Evolutionary conservation across 495 filamentous ascomycete genomes (phyloP).

Genomic region (Penicillium pulvis): DNA sequence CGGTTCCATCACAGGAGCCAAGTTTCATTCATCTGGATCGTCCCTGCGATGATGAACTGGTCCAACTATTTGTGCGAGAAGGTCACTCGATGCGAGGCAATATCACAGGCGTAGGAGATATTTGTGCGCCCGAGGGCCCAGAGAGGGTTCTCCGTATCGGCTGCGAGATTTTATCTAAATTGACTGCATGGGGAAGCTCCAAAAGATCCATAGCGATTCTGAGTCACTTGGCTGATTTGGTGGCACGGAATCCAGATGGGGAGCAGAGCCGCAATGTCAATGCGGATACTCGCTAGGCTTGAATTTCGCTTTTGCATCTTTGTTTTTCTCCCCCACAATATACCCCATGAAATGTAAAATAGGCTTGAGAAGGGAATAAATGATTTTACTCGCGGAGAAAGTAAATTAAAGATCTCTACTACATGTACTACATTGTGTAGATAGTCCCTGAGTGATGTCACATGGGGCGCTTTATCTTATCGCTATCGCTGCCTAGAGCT

Average conservation of each 20-base stretch:
- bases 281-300: constrained; percentile 12
- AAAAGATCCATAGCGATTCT: constrained; percentile 36
- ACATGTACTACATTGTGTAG: neutral
- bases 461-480: constrained; percentile 27
- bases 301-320: neutral
- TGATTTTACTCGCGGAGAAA: neutral
- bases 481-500: constrained; percentile 28
- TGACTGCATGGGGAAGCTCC: constrained; percentile 45
- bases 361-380: neutral
- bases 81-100: constrained; percentile 51
- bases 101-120: constrained; percentile 53
- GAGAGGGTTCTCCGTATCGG: constrained; percentile 43
- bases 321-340: neutral
- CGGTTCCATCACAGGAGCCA: constrained; percentile 21
- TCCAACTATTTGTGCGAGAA: constrained; percentile 53
- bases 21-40: constrained; percentile 52
- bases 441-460: constrained; percentile 14
- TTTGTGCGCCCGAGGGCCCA: constrained; percentile 47
- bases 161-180: constrained; percentile 38
- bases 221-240: constrained; percentile 30
- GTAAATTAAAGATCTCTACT: neutral
- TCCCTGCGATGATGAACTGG: constrained; percentile 56
- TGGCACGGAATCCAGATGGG: constrained; percentile 9
- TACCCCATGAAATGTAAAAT: constrained; percentile 2
- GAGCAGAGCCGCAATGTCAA: constrained; percentile 7